Evolutionary conservation across 116 monocot genomes (phyloP).

Genomic region (Papilionanthe hybrid): DNA sequence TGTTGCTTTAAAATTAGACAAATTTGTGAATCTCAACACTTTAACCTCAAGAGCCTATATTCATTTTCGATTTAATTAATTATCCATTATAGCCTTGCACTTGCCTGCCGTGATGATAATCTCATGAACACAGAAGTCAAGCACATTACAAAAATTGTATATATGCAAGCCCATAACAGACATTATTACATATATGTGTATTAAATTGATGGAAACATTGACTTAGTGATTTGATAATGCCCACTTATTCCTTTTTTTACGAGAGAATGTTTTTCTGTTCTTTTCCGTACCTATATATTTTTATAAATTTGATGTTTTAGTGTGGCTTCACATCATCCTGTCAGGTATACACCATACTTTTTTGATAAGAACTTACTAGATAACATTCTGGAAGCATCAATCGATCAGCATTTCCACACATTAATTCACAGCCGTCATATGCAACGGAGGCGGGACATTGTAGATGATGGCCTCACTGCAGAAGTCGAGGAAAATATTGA

Average conservation of each 20-base stretch:
- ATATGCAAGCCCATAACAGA: not conserved
- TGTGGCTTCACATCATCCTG: not conserved
- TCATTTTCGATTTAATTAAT: too few relatives aligned
- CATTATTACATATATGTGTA: not conserved
- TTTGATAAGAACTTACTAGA: conserved; percentile 93
- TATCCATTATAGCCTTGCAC: too few relatives aligned
- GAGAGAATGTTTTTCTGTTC: not conserved
- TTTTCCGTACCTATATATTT: not conserved
- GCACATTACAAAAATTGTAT: not conserved
- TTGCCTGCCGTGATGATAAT: too few relatives aligned
- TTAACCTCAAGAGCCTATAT: too few relatives aligned
- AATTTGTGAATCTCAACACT: too few relatives aligned
- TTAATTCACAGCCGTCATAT: conserved; percentile 69
- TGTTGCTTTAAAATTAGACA: too few relatives aligned
- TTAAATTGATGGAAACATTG: not conserved
- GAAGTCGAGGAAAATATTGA: conserved; percentile 73
- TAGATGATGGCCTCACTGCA: conserved; percentile 45
- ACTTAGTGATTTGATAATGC: not conserved
- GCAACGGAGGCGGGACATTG: conserved; percentile 37
- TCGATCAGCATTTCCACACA: conserved; percentile 90
- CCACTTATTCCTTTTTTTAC: not conserved
- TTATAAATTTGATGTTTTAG: not conserved
- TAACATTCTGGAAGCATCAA: conserved; percentile 89
- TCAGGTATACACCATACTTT: conserved; percentile 98
- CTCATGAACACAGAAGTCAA: not conserved